A percentile compares a stretch with the other conserved stretches of the same genome.
These are phyloP conservation scores for Lachancea fermentati DNA, from an alignment of 805 yeast genomes.

Conservation along the genomic window DNA sequence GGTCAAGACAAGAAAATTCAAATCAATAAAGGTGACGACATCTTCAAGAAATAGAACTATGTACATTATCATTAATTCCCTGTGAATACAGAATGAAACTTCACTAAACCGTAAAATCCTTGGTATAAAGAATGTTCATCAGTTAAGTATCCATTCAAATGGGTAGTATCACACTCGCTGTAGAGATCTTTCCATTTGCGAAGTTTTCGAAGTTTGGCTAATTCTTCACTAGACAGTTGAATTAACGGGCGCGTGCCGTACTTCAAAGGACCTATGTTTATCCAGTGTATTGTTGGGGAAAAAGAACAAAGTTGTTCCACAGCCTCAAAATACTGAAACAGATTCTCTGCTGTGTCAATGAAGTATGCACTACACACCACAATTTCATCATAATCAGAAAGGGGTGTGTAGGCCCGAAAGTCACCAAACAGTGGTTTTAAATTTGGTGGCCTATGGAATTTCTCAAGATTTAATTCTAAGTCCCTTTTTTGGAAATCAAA, in stretches of 20 bases:
- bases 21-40: conserved; percentile 51
- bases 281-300: conserved; percentile 59
- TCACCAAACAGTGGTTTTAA: conserved; percentile 52
- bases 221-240: conserved; percentile 70
- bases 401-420: conserved; percentile 48
- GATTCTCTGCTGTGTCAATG: conserved; percentile 87
- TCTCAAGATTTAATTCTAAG: conserved; percentile 22
- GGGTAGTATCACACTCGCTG: conserved; percentile 24
- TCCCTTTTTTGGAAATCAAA: conserved; percentile 46
- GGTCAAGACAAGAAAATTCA: conserved; percentile 93
- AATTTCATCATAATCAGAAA: conserved; percentile 38
- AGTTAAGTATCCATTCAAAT: conserved; percentile 60
- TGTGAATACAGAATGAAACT: conserved; percentile 26
- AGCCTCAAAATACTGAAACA: conserved; percentile 66
- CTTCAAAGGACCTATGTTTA: conserved; percentile 87
- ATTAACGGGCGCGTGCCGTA: conserved; percentile 81
- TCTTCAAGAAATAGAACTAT: conserved; percentile 20
- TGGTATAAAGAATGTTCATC: conserved; percentile 66
- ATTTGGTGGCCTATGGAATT: conserved; percentile 40
- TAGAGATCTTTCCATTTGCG: conserved; percentile 60
- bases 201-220: conserved; percentile 42
- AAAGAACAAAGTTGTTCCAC: conserved; percentile 44
- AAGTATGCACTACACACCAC: conserved; percentile 69
- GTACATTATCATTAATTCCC: conserved; percentile 8
- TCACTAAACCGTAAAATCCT: conserved; percentile 65